Evolutionary conservation across 2,329 filamentous ascomycete species (phyloP), one percentile per base, ranked within the genome.

Genomic region (Dactylellina drechsleri): DNA sequence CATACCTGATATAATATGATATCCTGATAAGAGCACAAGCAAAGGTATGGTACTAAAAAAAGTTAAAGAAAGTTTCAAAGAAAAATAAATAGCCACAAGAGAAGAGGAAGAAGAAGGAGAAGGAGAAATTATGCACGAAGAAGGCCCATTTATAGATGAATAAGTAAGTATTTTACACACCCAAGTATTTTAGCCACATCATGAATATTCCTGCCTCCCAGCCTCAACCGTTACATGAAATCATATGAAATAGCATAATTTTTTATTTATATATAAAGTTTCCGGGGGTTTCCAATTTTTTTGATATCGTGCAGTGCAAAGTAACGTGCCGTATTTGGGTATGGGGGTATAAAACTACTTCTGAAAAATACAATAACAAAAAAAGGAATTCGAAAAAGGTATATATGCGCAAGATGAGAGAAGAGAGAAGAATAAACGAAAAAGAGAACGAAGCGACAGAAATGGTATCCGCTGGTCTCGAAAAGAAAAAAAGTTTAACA

Each of bases 401-500:
- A 36, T 36, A 36, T 36, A 36, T 36, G 31, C 31, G 31, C 50
- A 36, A 53, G 31, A 54, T 60, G 18, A 57, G 61, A 61, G 56
- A 60, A 66, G 28, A 59, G 59, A 49, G 50, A 36, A 49, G 4
- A 57, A 66, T 41, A 62, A 31, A 72, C 18, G 40, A 53, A 67
- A 56, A 73, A 59, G 10, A 77, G 77, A 71, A 54, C 61, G 54
- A 59, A 66, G 67, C 50, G 62, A 68, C 68, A 73, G 66, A 61
- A 61, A 57, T 73, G 68, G 68, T 73, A 73, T 73, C 61, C 68
- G 68, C 68, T 73, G 50, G 54, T 62, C 68, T 72, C 67, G 78
- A 62, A 78, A 77, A 76, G 76, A 77, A 77, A 79, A 77, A 65
- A 71, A 78, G 64, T 76, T 72, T 76, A 70, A 64, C 47, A 58